Evolutionary conservation across 1,284 basidiomycete genomes (phyloP).

Genomic region (Kwoniella shivajii): DNA sequence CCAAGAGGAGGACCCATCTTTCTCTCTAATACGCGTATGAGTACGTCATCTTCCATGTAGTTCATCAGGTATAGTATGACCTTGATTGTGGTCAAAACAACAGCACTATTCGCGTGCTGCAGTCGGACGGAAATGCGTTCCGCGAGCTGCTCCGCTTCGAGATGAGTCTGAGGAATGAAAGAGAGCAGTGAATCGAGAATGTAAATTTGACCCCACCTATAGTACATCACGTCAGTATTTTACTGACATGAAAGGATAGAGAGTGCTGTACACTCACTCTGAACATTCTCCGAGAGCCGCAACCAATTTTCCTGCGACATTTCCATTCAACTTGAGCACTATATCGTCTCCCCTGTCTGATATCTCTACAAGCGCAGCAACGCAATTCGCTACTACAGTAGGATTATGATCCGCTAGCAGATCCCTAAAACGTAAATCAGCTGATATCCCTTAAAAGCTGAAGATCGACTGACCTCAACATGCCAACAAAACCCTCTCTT

Average conservation of each 20-base stretch:
- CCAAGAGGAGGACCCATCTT: constrained; percentile 97
- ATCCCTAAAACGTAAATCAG: constrained; percentile 50
- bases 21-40: constrained; percentile 87
- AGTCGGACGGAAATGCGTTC: constrained; percentile 90
- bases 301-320: constrained; percentile 69
- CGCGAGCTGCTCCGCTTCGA: constrained; percentile 89
- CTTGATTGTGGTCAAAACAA: constrained; percentile 94
- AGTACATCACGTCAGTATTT: constrained; percentile 3
- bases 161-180: constrained; percentile 82
- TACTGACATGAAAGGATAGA: constrained; percentile 12
- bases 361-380: constrained; percentile 93
- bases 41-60: constrained; percentile 87
- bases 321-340: constrained; percentile 53
- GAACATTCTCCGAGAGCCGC: constrained; percentile 97
- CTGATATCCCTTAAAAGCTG: no score
- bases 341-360: constrained; percentile 60
- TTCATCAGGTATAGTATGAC: constrained; percentile 97
- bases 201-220: constrained; percentile 98
- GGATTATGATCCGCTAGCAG: constrained; percentile 85
- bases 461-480: constrained; percentile 65
- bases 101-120: constrained; percentile 92
- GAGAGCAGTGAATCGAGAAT: constrained; percentile 93
- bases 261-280: constrained; percentile 66
- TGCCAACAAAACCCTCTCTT: constrained; percentile 89
- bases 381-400: constrained; percentile 96